Evolutionary conservation across 352 stramenopile genomes (phyloP).

Genomic region (Phytophthora meadii): DNA sequence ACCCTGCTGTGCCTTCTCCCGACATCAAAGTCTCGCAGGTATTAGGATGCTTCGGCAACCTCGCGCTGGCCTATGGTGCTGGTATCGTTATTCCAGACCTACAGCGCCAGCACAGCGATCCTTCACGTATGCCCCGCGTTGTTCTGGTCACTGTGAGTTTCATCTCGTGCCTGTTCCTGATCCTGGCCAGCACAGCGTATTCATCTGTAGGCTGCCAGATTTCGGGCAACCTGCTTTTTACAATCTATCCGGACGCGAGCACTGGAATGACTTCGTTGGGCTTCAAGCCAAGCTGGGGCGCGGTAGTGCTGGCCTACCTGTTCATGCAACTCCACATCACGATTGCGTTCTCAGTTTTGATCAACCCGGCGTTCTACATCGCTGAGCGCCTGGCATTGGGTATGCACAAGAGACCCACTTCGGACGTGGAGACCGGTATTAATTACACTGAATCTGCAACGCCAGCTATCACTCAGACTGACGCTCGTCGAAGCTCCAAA

Average conservation of each 20-base stretch:
- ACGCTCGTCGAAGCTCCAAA: constrained; percentile 41
- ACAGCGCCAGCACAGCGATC: constrained; percentile 58
- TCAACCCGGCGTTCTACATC: constrained; percentile 60
- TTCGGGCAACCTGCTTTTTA: constrained; percentile 62
- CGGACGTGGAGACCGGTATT: constrained; percentile 22
- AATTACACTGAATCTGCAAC: constrained; percentile 23
- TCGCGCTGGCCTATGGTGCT: constrained; percentile 62
- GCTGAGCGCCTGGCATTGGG: constrained; percentile 54
- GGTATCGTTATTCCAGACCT: constrained; percentile 62
- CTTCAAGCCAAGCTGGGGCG: constrained; percentile 44
- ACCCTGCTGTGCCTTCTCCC: constrained; percentile 35
- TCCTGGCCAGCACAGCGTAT: constrained; percentile 45
- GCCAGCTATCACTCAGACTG: constrained; percentile 22
- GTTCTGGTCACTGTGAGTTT: constrained; percentile 46
- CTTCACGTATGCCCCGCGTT: constrained; percentile 54
- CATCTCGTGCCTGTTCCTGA: constrained; percentile 49
- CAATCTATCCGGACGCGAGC: constrained; percentile 40
- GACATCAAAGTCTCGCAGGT: constrained; percentile 51
- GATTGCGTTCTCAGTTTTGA: constrained; percentile 59
- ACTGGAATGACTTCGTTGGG: constrained; percentile 42
- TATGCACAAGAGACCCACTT: constrained; percentile 42
- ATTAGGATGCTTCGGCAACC: constrained; percentile 54
- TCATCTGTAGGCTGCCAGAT: constrained; percentile 56
- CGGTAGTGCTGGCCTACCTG: constrained; percentile 51
- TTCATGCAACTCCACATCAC: constrained; percentile 70